Conservation (phyloP, 805 yeast genomes). For the Torulaspora franciscae region DNA sequence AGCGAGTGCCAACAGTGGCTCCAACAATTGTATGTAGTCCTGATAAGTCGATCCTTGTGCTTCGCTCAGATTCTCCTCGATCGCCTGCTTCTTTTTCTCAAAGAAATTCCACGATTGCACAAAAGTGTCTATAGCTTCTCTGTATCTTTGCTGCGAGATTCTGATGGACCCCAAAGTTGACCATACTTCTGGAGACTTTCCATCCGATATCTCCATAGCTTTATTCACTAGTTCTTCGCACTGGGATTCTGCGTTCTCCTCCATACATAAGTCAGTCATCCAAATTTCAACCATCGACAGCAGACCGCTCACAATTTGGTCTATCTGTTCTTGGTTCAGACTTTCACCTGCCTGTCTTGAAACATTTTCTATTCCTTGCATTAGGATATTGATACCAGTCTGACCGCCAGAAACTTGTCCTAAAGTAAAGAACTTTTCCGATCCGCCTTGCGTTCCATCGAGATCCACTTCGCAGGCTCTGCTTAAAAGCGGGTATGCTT, state of each 20-base stretch:
- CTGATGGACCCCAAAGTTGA: conserved; percentile 78
- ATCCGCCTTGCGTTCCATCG: conserved; percentile 52
- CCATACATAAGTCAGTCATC: conserved; percentile 98
- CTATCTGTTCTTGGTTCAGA: conserved; percentile 40
- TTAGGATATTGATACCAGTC: conserved; percentile 61
- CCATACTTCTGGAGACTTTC: conserved; percentile 71
- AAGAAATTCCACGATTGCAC: conserved; percentile 68
- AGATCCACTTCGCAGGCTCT: conserved; percentile 67
- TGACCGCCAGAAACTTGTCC: conserved; percentile 87
- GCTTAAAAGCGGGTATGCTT: conserved; percentile 60
- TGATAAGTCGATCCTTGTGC: conserved; percentile 18
- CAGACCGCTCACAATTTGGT: conserved; percentile 68
- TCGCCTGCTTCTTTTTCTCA: conserved; percentile 43
- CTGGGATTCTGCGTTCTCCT: conserved; percentile 72
- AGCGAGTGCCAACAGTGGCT: conserved; percentile 66
- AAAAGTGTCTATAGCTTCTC: conserved; percentile 70
- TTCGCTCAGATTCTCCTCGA: conserved; percentile 45
- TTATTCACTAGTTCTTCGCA: conserved; percentile 69
- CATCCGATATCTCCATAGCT: conserved; percentile 55
- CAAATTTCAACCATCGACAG: conserved; percentile 87
- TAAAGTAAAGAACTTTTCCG: conserved; percentile 79
- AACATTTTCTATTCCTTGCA: conserved; percentile 51
- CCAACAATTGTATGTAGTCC: conserved; percentile 62
- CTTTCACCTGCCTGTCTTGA: conserved; percentile 24
- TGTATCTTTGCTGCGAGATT: conserved; percentile 73